Percentiles rank a stretch among this genome's conserved stretches.
phyloP scores from a whole-genome alignment of 139 green algal genomes.

The Picochlorum costavermella region DNA sequence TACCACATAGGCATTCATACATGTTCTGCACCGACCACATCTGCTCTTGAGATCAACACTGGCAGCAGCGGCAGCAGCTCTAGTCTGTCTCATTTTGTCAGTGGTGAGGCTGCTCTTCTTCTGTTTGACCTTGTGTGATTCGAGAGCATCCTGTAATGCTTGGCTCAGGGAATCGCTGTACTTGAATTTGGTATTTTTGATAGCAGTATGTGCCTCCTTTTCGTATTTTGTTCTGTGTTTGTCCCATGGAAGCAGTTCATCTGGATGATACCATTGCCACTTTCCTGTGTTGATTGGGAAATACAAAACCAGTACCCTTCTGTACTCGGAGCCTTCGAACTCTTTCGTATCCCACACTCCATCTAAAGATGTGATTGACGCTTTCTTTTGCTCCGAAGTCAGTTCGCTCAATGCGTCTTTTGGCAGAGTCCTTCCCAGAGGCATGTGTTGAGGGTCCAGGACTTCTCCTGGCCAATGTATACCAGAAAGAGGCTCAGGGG shows the following conservation, averaged over 20 bases:
- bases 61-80: slow-evolving; percentile 29
- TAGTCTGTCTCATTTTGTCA: slow-evolving; percentile 31
- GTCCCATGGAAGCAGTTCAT: slow-evolving; percentile 33
- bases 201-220: slow-evolving; percentile 11
- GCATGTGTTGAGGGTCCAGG: slow-evolving; percentile 41
- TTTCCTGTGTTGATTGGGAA: background rate
- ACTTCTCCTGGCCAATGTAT: slow-evolving; percentile 54
- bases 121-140: slow-evolving; percentile 22
- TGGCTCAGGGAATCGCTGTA: slow-evolving; percentile 16
- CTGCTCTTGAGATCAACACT: slow-evolving; percentile 34
- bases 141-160: slow-evolving; percentile 29
- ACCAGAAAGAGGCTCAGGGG: slow-evolving; percentile 12
- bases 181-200: slow-evolving; percentile 25
- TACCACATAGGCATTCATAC: slow-evolving; percentile 27
- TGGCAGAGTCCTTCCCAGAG: slow-evolving; percentile 23
- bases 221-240: slow-evolving; percentile 18
- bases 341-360: background rate
- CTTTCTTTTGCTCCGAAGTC: slow-evolving; percentile 14
- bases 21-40: slow-evolving; percentile 46
- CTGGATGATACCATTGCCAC: slow-evolving; percentile 30
- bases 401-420: slow-evolving; percentile 24
- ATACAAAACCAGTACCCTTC: slow-evolving; percentile 20
- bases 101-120: slow-evolving; percentile 2
- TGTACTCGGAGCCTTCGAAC: background rate
- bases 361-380: slow-evolving; percentile 11